phyloP scores from a whole-genome alignment of 2,329 filamentous ascomycete species.

The Sporothrix mexicana region DNA sequence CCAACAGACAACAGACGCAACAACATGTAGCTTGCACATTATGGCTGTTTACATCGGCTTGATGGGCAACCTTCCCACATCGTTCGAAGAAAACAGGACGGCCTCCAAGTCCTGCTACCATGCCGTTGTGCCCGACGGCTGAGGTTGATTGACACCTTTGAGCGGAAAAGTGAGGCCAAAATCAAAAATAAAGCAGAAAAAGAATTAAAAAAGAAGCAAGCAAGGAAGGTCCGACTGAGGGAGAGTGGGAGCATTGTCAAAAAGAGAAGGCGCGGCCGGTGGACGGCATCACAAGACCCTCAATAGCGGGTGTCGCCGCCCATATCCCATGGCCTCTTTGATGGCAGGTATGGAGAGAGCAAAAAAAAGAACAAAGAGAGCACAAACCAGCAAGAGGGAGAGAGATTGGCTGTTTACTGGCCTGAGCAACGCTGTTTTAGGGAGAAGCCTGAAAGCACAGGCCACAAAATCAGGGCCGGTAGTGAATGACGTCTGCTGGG shows the following conservation, averaged over 20 bases:
- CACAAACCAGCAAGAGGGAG: neutral
- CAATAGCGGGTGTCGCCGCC: neutral
- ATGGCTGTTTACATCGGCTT: neutral
- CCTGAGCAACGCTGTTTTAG: too few relatives aligned
- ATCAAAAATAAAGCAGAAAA: neutral
- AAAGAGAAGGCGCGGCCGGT: neutral
- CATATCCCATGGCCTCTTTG: neutral
- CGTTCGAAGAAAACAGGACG: neutral
- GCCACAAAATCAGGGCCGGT: too few relatives aligned
- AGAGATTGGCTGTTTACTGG: too few relatives aligned
- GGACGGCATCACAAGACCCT: neutral
- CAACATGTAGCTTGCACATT: neutral
- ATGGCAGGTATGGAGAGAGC: neutral
- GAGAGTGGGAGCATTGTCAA: neutral
- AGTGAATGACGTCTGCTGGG: neutral
- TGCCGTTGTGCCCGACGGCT: conserved; percentile 9
- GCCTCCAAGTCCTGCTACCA: neutral
- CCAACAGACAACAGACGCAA: neutral
- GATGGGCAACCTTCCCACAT: neutral
- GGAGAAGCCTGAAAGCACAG: too few relatives aligned
- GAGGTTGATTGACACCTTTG: neutral
- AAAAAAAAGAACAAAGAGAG: neutral
- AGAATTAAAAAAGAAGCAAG: neutral
- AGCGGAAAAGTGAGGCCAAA: neutral
- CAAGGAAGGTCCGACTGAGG: too few relatives aligned